These are phyloP conservation scores for Cryptosporidium xiaoi DNA, from an alignment of 169 alveolate species.

Conservation along the genomic window DNA sequence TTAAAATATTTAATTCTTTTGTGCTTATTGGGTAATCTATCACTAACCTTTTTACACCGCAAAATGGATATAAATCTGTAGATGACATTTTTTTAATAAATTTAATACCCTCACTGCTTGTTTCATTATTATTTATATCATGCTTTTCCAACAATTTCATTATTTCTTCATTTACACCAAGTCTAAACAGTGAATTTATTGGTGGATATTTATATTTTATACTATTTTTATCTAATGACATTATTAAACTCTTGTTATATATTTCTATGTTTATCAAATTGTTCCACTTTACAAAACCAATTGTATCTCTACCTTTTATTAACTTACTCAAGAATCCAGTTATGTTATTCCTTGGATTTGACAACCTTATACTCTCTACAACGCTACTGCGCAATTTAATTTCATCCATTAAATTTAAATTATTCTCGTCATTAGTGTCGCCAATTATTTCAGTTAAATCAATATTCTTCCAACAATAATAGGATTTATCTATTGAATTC, in stretches of 20 bases:
- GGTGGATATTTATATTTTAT: conserved; percentile 15
- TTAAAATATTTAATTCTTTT: conserved; percentile 41
- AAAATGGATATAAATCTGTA: conserved; percentile 17
- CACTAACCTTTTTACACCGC: conserved; percentile 18
- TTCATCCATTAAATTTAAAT: conserved; percentile 1
- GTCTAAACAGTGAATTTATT: conserved; percentile 34
- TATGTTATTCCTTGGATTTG: conserved; percentile 50
- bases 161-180: conserved; percentile 48
- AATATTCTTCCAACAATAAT: conserved; percentile 42
- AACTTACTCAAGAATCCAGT: conserved; percentile 51
- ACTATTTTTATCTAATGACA: conserved; percentile 5
- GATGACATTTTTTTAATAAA: background rate
- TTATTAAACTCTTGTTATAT: conserved; percentile 36
- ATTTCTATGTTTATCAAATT: conserved; percentile 35
- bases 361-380: conserved; percentile 20
- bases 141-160: conserved; percentile 1
- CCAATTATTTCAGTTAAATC: conserved; percentile 32
- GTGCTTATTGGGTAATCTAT: conserved; percentile 69
- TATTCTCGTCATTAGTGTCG: background rate
- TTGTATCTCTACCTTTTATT: background rate
- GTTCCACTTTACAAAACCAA: conserved; percentile 6
- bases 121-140: background rate
- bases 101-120: background rate
- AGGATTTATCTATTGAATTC: conserved; percentile 19
- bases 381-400: background rate